Evolutionary conservation across 108 stramenopile species (phyloP).

Genomic region (Cyclostephanos tholiformis): DNA sequence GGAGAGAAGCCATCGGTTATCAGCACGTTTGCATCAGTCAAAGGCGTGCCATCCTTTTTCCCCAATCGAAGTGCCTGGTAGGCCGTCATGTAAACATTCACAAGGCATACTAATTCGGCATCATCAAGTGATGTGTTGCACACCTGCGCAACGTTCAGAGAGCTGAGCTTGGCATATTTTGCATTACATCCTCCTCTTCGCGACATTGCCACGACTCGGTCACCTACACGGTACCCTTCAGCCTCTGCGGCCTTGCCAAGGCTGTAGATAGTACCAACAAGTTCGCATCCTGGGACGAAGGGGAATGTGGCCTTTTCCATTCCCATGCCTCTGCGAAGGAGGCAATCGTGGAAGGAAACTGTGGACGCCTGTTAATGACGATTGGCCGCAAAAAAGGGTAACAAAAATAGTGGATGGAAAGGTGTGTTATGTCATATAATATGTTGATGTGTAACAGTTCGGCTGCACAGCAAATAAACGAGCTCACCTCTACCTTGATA

Average conservation of each 20-base stretch:
- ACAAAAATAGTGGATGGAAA: neutral
- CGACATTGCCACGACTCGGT: constrained; percentile 61
- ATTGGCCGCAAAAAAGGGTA: neutral
- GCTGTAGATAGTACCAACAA: constrained; percentile 58
- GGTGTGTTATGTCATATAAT: neutral
- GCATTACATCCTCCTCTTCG: constrained; percentile 64
- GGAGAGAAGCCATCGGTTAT: constrained; percentile 66
- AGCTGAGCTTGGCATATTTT: constrained; percentile 48
- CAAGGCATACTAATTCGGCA: constrained; percentile 54
- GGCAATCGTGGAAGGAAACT: constrained; percentile 60
- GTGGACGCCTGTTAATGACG: constrained; percentile 59
- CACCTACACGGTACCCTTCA: constrained; percentile 52
- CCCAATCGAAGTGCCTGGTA: constrained; percentile 69
- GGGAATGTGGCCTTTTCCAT: constrained; percentile 51
- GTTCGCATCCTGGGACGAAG: constrained; percentile 63
- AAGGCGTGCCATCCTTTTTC: constrained; percentile 46
- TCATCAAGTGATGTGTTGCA: constrained; percentile 50
- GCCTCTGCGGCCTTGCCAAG: constrained; percentile 40
- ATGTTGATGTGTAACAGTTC: neutral
- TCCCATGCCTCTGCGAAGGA: constrained; percentile 56
- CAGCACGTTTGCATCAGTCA: constrained; percentile 65
- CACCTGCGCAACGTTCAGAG: constrained; percentile 53
- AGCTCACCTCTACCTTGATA: constrained; percentile 54
- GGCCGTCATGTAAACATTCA: constrained; percentile 74
- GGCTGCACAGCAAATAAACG: neutral